Base-by-base conservation (phyloP, 495 filamentous ascomycete genomes). In the Trichoderma virens region DNA sequence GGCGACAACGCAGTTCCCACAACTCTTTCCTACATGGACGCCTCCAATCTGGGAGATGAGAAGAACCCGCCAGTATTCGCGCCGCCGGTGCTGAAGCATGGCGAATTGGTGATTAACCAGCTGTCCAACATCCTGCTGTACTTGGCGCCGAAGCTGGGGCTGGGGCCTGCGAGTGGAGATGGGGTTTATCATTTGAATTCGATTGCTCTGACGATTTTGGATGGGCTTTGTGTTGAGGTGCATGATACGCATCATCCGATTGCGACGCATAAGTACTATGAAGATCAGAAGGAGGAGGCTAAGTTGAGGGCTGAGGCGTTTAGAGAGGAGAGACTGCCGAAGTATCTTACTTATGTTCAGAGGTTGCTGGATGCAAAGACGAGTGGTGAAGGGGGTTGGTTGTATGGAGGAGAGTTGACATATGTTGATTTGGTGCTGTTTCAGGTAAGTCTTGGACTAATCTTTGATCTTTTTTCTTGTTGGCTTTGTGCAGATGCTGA, bases 161-260 rank as follows among this genome's bases (percentile, higher is more conserved):
- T 89, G 6, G 80, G 77, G 16, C 75, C 78, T 0, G 60, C 68
- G 11, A 59, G 64, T 28, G 61, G 35, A 5, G n/a, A 28, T 5
- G 39, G 34, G 18, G 38, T 77, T 39, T 85, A 83, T 47, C 76
- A 76, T 35, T 73, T 89, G 41, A 81, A 86, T 54, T 74, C 72
- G 61, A 74, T 89, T 7, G 79, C 78, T n/a, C 70, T 89, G 27
- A 90, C 88, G 59, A 85, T 86, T n/a, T 71, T 89, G 65, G 88
- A 90, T 65, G 78, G 80, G 0, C 64, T 88, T 64, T 79, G 78
- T 65, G 84, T 88, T 65, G 88, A 90, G 70, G 76, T 79, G 18
- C 88, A 90, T 67, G 85, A 90, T 65, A 80, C 78, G 51, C 88
- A 90, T 65, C 88, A 90, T 66, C 88, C 88, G 0, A 77, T 90